Evolutionary conservation across 768 basidiomycete genomes (phyloP).

Genomic region (Tricholoma bakamatsutake): DNA sequence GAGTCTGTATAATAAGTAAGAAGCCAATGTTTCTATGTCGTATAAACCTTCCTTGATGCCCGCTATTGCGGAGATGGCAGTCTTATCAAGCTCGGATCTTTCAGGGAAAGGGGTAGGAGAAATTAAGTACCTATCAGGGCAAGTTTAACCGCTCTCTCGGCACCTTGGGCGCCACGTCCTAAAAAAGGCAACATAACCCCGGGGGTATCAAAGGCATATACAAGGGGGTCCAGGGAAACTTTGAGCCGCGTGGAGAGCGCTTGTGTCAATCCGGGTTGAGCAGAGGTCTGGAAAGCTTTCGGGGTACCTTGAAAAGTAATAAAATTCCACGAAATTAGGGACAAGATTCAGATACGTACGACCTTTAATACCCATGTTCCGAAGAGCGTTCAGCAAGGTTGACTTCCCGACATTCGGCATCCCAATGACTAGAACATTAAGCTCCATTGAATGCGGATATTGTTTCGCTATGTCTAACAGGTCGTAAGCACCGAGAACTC

Average conservation of each 20-base stretch:
- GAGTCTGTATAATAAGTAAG: conserved; percentile 82
- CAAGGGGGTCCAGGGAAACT: conserved; percentile 69
- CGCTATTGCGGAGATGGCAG: conserved; percentile 39
- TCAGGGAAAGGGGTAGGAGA: conserved; percentile 7
- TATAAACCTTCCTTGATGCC: conserved; percentile 94
- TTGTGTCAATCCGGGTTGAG: conserved; percentile 87
- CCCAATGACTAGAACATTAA: conserved; percentile 90
- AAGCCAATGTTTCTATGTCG: conserved; percentile 75
- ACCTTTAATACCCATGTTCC: conserved; percentile 81
- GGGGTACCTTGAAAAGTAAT: conserved; percentile 48
- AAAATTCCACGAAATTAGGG: background rate
- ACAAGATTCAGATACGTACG: conserved; percentile 44
- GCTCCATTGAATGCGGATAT: conserved; percentile 64
- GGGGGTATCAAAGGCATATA: conserved; percentile 94
- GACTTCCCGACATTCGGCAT: conserved; percentile 99
- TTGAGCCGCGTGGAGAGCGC: conserved; percentile 86
- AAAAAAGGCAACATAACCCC: conserved; percentile 97
- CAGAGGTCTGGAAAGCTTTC: conserved; percentile 86
- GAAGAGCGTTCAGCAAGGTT: conserved; percentile 84
- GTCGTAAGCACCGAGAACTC: conserved; percentile 6
- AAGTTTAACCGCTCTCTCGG: conserved; percentile 89
- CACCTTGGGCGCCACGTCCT: conserved; percentile 77
- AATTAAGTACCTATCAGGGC: conserved; percentile 80
- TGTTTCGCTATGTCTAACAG: conserved; percentile 59
- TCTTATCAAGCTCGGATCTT: conserved; percentile 14